Percentiles rank a stretch among this genome's conserved stretches.
Conservation (phyloP, 2,329 filamentous ascomycete genomes). For the Fusarium newnesense region DNA sequence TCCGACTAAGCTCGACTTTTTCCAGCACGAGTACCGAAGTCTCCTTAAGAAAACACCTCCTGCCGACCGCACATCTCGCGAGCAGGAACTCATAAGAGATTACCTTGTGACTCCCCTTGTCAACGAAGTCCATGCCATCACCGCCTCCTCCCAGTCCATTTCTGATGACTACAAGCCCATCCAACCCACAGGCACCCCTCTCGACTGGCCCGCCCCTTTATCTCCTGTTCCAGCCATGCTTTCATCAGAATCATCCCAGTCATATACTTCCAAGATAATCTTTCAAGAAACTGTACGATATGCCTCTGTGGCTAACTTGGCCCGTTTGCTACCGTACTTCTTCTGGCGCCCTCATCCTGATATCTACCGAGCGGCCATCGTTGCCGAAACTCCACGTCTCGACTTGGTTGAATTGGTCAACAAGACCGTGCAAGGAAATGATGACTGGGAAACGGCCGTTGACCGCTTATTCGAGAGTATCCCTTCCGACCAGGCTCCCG, state of each 20-base stretch:
- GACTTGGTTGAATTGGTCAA: conserved; percentile 42
- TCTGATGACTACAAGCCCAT: conserved; percentile 15
- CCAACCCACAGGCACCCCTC: conserved; percentile 31
- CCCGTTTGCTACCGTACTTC: conserved; percentile 50
- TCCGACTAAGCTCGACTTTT: conserved; percentile 80
- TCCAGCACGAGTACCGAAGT: conserved; percentile 75
- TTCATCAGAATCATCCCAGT: conserved; percentile 11
- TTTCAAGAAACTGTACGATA: conserved; percentile 39
- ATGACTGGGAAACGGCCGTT: conserved; percentile 21
- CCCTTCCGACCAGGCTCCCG: conserved; percentile 27
- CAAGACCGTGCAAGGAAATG: conserved; percentile 29
- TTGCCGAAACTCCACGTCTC: conserved; percentile 10
- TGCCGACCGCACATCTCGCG: conserved; percentile 35
- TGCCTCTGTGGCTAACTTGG: conserved; percentile 36
- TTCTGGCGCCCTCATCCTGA: conserved; percentile 51
- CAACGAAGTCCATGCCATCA: conserved; percentile 40
- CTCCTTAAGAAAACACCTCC: conserved; percentile 45
- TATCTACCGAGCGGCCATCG: conserved; percentile 45
- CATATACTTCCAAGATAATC: conserved; percentile 39
- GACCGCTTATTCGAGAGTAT: conserved; percentile 31
- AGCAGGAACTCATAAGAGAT: conserved; percentile 27
- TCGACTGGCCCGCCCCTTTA: conserved; percentile 41
- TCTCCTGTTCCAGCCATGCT: conserved; percentile 44
- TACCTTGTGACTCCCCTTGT: conserved; percentile 42
- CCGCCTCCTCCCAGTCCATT: conserved; percentile 12